Evolutionary conservation across 768 basidiomycete genomes (phyloP), one percentile per base, ranked within the genome.

Genomic region (Russula compacta): DNA sequence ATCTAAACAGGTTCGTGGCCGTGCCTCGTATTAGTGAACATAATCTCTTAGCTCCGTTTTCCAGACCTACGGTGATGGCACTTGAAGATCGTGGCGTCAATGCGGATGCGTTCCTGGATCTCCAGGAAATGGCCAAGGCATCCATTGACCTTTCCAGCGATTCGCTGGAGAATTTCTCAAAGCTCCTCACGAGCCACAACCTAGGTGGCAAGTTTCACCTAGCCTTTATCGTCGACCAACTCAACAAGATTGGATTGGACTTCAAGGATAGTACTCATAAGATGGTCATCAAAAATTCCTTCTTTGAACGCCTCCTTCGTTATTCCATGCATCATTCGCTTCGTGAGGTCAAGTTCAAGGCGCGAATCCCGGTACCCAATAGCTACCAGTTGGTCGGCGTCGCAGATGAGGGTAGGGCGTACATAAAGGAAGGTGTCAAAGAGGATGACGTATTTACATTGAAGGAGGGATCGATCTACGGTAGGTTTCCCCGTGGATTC

Each of bases 381-480:
- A 84, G 84, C 61, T 83, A 82, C 59, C 76, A 84, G 35, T 76
- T 94, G 2, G 87, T 92, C 10, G 92, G 91, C 1, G 80, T 92
- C 7, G 86, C 88, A 3, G 92, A 94, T 67, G 89, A 92, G 72
- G 88, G 88, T 11, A 32, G 4, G 6, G 53, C 40, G 6, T 54
- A 54, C 14, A 54, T 54, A 5, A 29, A 6, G 1, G 57, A 24
- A 19, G 43, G 53, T 2, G 6, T n/a, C 2, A 5, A 35, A 4
- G 12, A 42, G 11, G 32, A 52, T 4, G 46, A 56, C 1, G 63
- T 64, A 0, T 59, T 33, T 15, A 57, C 63, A 9, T 33, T 64
- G 21, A 33, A n/a, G 0, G 12, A 24, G 14, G 54, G 54, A 14
- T 9, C 15, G 2, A 60, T 64, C 12, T 64, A 49, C 24, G 62